Conservation (phyloP, 768 basidiomycete species). For the Fibroporia radiculosa region DNA sequence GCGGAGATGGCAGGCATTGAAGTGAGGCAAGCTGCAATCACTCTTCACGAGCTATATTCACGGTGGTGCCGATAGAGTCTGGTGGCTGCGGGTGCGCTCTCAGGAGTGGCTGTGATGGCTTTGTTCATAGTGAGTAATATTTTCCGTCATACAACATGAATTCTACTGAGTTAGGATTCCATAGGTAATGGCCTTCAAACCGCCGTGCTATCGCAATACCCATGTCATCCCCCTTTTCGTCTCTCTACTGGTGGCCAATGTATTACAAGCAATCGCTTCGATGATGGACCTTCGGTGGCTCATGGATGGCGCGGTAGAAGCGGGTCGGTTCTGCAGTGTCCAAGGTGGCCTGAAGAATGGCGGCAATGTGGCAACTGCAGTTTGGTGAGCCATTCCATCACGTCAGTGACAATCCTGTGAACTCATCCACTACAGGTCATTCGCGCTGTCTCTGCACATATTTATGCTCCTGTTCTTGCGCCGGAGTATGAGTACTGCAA, state of each 20-base stretch:
- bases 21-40: constrained; percentile 1
- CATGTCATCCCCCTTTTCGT: constrained; percentile 23
- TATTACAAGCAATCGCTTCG: constrained; percentile 26
- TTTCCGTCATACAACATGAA: neutral
- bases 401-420: neutral
- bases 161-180: neutral
- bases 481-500: constrained; percentile 11
- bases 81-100: constrained; percentile 20
- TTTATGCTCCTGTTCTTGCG: constrained; percentile 36
- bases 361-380: constrained; percentile 35
- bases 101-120: constrained; percentile 18
- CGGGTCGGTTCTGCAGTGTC: constrained; percentile 19
- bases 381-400: constrained; percentile 26
- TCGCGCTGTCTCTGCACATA: constrained; percentile 24
- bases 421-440: constrained; percentile 20
- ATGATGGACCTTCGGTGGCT: constrained; percentile 26
- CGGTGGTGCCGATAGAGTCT: constrained; percentile 11
- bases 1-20: constrained; percentile 7
- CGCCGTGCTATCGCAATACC: constrained; percentile 13
- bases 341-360: constrained; percentile 34
- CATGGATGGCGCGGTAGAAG: constrained; percentile 15
- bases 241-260: constrained; percentile 25
- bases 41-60: neutral
- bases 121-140: constrained; percentile 13
- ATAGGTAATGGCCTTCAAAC: constrained; percentile 14